Percentiles rank a stretch among this genome's conserved stretches.
These are phyloP conservation scores for Chondrostereum purpureum DNA, from an alignment of 1,284 basidiomycete genomes.

Conservation along the genomic window DNA sequence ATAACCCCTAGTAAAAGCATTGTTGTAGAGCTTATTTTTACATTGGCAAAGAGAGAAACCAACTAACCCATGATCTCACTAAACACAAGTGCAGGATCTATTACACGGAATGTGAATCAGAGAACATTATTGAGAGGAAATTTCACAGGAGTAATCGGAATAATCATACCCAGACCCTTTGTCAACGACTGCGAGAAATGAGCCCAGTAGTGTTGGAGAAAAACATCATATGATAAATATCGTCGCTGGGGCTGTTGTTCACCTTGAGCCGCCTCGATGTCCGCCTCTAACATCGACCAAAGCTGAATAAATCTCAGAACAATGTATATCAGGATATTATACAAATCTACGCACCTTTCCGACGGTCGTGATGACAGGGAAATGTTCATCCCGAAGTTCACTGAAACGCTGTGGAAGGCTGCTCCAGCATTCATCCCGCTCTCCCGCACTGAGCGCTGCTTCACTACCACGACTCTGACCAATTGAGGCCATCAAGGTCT, in stretches of 20 bases:
- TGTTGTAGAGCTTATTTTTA: not conserved
- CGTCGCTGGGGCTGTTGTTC: constrained; percentile 7
- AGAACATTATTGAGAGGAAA: too few relatives aligned
- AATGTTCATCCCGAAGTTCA: constrained; percentile 52
- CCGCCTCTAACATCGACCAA: constrained; percentile 35
- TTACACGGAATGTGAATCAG: not conserved
- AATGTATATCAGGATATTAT: constrained; percentile 6
- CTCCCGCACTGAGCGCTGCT: constrained; percentile 42
- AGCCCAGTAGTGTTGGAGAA: constrained; percentile 54
- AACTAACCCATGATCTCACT: constrained; percentile 58
- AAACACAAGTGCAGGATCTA: constrained; percentile 60
- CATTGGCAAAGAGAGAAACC: constrained; percentile 1
- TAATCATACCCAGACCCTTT: constrained; percentile 45
- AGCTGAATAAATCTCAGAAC: constrained; percentile 28
- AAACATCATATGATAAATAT: constrained; percentile 45
- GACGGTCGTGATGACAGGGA: constrained; percentile 66
- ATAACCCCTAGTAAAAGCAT: constrained; percentile 45
- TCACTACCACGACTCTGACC: constrained; percentile 21
- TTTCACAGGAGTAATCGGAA: too few relatives aligned
- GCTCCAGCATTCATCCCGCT: constrained; percentile 35
- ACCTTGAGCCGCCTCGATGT: constrained; percentile 19
- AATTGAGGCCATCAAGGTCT: constrained; percentile 17
- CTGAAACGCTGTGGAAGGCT: constrained; percentile 54
- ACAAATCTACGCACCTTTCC: constrained; percentile 39
- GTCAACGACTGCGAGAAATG: constrained; percentile 50